These are phyloP conservation scores for Sutorius eximius DNA, from an alignment of 1,284 basidiomycete species.

Conservation along the genomic window DNA sequence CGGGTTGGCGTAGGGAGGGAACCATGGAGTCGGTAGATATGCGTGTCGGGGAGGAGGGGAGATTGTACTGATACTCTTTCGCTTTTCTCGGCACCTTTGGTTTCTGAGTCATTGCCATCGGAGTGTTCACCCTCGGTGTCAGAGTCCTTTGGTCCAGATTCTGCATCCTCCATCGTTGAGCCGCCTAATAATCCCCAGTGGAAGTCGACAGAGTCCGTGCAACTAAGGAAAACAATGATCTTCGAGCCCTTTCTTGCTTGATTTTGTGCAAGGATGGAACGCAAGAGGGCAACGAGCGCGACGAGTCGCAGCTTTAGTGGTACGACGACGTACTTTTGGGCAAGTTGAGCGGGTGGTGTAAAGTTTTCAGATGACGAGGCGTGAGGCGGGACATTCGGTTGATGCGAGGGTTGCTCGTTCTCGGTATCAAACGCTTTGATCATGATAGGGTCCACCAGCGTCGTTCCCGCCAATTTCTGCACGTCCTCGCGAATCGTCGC, in stretches of 20 bases:
- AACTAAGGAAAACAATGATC: constrained; percentile 95
- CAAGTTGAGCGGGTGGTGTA: constrained; percentile 91
- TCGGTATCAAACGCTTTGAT: constrained; percentile 65
- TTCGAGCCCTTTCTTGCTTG: constrained; percentile 53
- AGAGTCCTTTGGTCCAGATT: constrained; percentile 30
- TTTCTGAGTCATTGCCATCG: constrained; percentile 30
- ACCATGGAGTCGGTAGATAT: constrained; percentile 92
- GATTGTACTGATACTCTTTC: constrained; percentile 62
- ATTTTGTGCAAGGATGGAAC: constrained; percentile 68
- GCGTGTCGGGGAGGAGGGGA: constrained; percentile 77
- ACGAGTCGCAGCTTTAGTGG: constrained; percentile 95
- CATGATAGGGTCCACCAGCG: constrained; percentile 71
- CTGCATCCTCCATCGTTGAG: constrained; percentile 63
- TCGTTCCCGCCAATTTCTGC: constrained; percentile 86
- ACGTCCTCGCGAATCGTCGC: constrained; percentile 96
- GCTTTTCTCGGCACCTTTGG: constrained; percentile 24
- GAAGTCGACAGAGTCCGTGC: constrained; percentile 97
- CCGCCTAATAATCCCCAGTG: constrained; percentile 90
- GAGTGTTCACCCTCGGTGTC: constrained; percentile 34
- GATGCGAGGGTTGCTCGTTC: constrained; percentile 26
- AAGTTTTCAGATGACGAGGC: constrained; percentile 58
- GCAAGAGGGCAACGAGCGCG: constrained; percentile 82
- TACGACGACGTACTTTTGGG: constrained; percentile 91
- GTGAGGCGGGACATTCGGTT: constrained; percentile 14
- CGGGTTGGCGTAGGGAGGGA: constrained; percentile 84